Evolutionary conservation across 83 land plant genomes (phyloP).

Genomic region (Thuja plicata): DNA sequence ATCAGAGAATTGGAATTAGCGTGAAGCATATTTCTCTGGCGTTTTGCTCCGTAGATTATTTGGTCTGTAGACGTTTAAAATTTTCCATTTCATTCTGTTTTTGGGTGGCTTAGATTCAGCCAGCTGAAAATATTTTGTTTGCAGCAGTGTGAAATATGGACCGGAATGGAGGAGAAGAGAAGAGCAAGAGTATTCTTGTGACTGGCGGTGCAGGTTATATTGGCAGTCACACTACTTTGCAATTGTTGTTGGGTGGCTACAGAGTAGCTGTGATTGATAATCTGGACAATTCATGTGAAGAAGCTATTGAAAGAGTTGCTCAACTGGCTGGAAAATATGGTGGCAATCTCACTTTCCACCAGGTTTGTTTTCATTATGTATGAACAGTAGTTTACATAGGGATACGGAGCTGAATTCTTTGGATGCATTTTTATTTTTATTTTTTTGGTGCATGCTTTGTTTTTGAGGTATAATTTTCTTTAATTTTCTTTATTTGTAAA

Average conservation of each 20-base stretch:
- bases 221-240: slow-evolving; percentile 86
- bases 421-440: neutral
- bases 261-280: slow-evolving; percentile 71
- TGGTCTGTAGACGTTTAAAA: too few species aligned
- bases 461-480: neutral
- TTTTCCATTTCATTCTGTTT: too few species aligned
- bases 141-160: neutral
- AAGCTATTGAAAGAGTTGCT: slow-evolving; percentile 62
- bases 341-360: slow-evolving; percentile 55
- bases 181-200: slow-evolving; percentile 63
- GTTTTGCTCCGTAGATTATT: too few species aligned
- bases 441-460: neutral
- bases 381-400: neutral
- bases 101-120: too few species aligned
- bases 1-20: too few species aligned
- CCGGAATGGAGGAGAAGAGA: neutral
- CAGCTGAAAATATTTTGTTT: neutral
- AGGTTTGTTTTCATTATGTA: slow-evolving; percentile 38
- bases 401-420: neutral
- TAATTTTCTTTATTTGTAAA: neutral
- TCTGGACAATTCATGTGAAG: slow-evolving; percentile 65
- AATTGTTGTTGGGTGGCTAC: slow-evolving; percentile 71
- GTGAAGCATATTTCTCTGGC: too few species aligned
- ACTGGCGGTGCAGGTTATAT: slow-evolving; percentile 96
- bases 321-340: slow-evolving; percentile 71